Percentiles rank a stretch among this genome's conserved stretches.
Evolutionary conservation across 805 yeast genomes (phyloP).

Genomic region (Candida nemodendra): DNA sequence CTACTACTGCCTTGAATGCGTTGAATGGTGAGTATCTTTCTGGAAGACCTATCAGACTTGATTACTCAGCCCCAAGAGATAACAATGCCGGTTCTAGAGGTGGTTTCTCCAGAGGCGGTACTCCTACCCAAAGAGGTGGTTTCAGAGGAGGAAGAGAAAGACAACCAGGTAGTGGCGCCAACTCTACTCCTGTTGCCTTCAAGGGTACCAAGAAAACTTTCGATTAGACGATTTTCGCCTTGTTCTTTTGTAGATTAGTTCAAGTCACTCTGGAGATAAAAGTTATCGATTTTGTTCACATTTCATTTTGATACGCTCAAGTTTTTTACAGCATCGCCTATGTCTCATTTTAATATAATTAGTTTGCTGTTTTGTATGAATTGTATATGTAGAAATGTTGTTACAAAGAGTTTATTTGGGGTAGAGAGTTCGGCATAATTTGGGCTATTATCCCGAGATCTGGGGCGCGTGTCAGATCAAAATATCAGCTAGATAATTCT

Average conservation of each 20-base stretch:
- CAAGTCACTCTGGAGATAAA: neutral
- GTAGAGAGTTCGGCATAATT: no score
- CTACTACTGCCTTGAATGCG: conserved; percentile 82
- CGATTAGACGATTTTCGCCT: conserved; percentile 44
- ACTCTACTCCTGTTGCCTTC: conserved; percentile 69
- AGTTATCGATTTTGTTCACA: neutral
- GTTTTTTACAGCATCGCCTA: neutral
- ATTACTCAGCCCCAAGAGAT: conserved; percentile 81
- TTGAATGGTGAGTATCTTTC: conserved; percentile 86
- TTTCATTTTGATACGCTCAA: neutral
- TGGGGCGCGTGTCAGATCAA: no score
- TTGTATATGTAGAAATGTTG: no score
- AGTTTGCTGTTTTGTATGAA: no score
- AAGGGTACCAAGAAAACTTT: conserved; percentile 83
- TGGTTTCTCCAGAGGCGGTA: conserved; percentile 36
- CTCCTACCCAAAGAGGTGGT: conserved; percentile 39
- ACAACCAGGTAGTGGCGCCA: conserved; percentile 57
- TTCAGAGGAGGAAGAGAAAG: conserved; percentile 43
- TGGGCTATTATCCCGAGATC: no score
- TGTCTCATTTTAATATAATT: no score
- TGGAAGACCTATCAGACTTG: conserved; percentile 93
- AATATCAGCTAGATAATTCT: no score
- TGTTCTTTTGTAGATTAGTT: conserved; percentile 9
- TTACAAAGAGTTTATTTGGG: no score
- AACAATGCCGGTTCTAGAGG: conserved; percentile 33